Evolutionary conservation across 192 early-diverging fungal species (phyloP), one percentile per base, ranked within the genome.

Genomic region (Backusella parvicylindrica): DNA sequence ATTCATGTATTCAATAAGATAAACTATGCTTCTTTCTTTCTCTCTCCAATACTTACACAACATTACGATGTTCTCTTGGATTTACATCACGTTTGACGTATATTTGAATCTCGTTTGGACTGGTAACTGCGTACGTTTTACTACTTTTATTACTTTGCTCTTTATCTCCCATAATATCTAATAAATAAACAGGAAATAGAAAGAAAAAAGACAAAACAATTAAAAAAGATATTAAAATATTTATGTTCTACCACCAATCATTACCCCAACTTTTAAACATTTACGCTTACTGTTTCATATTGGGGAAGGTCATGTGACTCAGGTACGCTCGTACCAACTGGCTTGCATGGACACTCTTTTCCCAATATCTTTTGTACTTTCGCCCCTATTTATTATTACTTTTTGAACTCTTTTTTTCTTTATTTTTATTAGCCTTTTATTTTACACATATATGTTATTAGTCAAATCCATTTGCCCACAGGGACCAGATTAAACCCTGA

Each of bases 11-110:
- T n/a, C 40, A 41, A 47, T 47, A 47, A 47, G 16, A 1, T n/a
- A n/a, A n/a, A 47, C 43, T n/a, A 6, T 47, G 43, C 16, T n/a
- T 18, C 43, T 47, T 47, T 13, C 40, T 41, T 16, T 41, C n/a
- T n/a, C n/a, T 41, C 5, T 47, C 43, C 43, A 12, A 13, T 2
- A 69, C 79, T 73, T 76, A 80, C 79, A 80, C 79, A 21, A 80
- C 71, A 68, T 80, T 80, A 16, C 79, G 74, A 47, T 80, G 79
- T 28, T 76, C 79, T 12, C 21, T 47, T 33, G 64, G 33, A 71
- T 68, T 68, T 23, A 38, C 37, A 37, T 72, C 71, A 35, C 50
- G 49, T 16, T 53, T 72, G 9, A 72, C 71, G 32, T 70, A 41
- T 41, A 70, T 70, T 41, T 70, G 38, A 16, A 70, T 16, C 23